These are phyloP conservation scores for Epichloe uncinata DNA, from an alignment of 2,329 filamentous ascomycete species.

Conservation along the genomic window DNA sequence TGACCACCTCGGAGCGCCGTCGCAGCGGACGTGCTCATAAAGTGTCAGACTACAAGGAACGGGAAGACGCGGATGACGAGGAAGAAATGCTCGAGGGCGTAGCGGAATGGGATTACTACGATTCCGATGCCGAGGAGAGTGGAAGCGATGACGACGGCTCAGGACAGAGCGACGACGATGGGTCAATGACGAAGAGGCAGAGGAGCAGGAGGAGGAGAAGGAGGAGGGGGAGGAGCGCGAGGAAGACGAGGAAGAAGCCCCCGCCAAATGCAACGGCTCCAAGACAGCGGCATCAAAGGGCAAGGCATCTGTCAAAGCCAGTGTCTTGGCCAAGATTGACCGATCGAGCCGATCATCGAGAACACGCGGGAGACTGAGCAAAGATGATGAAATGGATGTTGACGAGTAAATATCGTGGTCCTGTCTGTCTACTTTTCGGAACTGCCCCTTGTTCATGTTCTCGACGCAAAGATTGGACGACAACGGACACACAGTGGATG, in stretches of 20 bases:
- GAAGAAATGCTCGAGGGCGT: conserved; percentile 49
- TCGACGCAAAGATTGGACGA: background rate
- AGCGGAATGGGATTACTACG: conserved; percentile 41
- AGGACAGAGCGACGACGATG: conserved; percentile 6
- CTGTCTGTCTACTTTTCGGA: conserved; percentile 5
- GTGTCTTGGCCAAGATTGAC: conserved; percentile 9
- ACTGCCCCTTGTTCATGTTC: background rate
- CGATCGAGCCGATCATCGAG: conserved; percentile 14
- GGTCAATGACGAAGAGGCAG: conserved; percentile 6
- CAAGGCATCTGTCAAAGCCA: conserved; percentile 14
- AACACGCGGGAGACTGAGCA: conserved; percentile 13
- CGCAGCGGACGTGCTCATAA: conserved; percentile 40
- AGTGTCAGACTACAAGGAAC: conserved; percentile 39
- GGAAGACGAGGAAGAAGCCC: conserved; percentile 6
- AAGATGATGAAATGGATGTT: conserved; percentile 21
- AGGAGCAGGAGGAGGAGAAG: background rate
- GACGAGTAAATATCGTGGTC: conserved; percentile 13
- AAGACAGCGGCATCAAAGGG: conserved; percentile 11
- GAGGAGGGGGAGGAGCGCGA: background rate
- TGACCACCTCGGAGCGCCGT: conserved; percentile 34
- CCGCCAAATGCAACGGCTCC: conserved; percentile 14
- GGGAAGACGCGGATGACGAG: conserved; percentile 44
- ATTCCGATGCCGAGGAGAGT: conserved; percentile 19
- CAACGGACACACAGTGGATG: too few relatives aligned
- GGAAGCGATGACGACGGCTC: conserved; percentile 9